Base-by-base conservation (phyloP, 164 flowering plant genomes). In the Chimonanthus praecox region DNA sequence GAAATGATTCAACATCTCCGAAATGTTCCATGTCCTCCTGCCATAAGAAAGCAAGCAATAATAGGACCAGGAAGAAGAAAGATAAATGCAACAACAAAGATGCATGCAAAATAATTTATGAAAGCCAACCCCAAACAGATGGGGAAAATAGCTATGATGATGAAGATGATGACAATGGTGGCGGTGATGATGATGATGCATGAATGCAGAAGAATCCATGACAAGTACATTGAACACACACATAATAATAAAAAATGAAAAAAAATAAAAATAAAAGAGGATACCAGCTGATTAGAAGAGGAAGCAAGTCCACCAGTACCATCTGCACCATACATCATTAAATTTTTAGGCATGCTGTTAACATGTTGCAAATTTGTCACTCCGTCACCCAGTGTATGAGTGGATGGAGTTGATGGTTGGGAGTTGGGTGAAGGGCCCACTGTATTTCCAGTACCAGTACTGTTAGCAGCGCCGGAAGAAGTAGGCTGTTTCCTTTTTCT, bases 21-120 rank as follows among this genome's bases (percentile, higher is more conserved):
- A 94, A 89, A 75, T 80, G 91, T 64, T 94, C 97, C 69, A 94
- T 82, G 77, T 94, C 98, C 50, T 95, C 99, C 99, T 95, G 90
- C 78, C 79, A 51, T 50, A 74, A 62, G 47, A 81, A 74, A 15
- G 68, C 66, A 76, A 49, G 58, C 50, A 9, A 20, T 70, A 64
- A 70, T 48, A 71, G 78, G 9, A 21, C 2, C 0, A 60, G 8
- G 44, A n/a, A 71, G 68, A 76, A 64, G 54, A 6, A 18, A 5
- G 4, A 61, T 46, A 1, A 3, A 60, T n/a, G 43, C 13, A 47
- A 45, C 47, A 46, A 46, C 74, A 5, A 46, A 16, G 74, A 71
- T 62, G 67, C 9, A 61, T 58, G 21, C 45, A n/a, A 70, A 11
- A 16, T 33, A 33, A 33, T 33, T 33, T 33, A 33, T 33, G 33